phyloP scores from a whole-genome alignment of 306 rosid genomes.

The Cicer pinnatifidum region DNA sequence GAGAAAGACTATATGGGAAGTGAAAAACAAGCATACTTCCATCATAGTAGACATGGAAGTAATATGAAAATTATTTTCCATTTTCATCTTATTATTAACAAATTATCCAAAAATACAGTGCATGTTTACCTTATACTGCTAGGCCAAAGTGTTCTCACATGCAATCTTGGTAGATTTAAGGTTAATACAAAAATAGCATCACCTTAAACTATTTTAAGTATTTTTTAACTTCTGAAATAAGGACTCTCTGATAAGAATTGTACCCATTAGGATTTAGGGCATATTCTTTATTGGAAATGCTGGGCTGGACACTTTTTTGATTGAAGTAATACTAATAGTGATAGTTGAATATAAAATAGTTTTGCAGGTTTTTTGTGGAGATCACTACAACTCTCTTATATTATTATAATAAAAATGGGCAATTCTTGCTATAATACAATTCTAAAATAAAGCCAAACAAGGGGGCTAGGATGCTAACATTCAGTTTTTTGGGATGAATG shows the following conservation, averaged over 20 bases:
- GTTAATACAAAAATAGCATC: constrained; percentile 29
- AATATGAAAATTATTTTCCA: neutral
- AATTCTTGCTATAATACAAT: constrained; percentile 31
- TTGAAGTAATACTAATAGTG: constrained; percentile 20
- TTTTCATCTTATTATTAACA: constrained; percentile 6
- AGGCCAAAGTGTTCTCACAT: constrained; percentile 23
- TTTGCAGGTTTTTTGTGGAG: constrained; percentile 2
- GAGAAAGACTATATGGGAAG: neutral
- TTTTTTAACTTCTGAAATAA: constrained; percentile 22
- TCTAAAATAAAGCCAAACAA: constrained; percentile 30
- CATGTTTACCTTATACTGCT: neutral
- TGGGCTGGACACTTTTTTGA: constrained; percentile 29
- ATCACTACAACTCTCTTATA: neutral
- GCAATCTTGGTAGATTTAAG: constrained; percentile 34
- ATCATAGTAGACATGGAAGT: neutral
- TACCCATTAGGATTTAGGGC: constrained; percentile 5
- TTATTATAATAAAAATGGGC: constrained; percentile 8
- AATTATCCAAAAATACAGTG: constrained; percentile 2
- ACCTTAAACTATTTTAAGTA: constrained; percentile 24
- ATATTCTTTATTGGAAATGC: neutral
- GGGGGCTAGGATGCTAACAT: constrained; percentile 32
- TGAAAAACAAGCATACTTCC: neutral
- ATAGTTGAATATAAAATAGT: constrained; percentile 38
- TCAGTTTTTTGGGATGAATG: constrained; percentile 37
- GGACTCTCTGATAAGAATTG: constrained; percentile 23